phyloP scores from a whole-genome alignment of 352 stramenopile species.

The Aphanomyces cochlioides region DNA sequence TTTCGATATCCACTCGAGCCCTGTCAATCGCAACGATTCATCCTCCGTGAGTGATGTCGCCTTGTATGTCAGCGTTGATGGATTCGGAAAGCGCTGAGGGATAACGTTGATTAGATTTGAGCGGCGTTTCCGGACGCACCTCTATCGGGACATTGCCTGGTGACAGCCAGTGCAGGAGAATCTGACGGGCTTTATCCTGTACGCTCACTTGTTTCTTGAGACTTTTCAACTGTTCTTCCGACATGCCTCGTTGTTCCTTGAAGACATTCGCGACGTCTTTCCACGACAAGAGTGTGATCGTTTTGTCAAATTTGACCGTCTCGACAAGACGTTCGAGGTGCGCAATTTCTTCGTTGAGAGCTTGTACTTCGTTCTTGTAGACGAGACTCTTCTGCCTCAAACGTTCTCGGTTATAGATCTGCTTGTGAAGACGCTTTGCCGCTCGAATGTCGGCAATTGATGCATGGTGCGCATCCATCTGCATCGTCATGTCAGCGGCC shows the following conservation, averaged over 20 bases:
- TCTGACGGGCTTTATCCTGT: background rate
- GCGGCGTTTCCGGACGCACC: background rate
- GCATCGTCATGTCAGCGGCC: no score
- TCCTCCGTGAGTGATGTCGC: constrained; percentile 10
- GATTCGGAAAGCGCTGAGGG: background rate
- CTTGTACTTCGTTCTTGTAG: constrained; percentile 15
- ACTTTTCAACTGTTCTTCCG: constrained; percentile 1
- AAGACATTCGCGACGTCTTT: constrained; percentile 20
- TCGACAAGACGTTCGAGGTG: background rate
- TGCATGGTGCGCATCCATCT: no score
- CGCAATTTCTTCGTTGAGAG: constrained; percentile 2
- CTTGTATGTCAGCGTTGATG: constrained; percentile 10
- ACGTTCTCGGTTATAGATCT: constrained; percentile 26
- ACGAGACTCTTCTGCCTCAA: constrained; percentile 8
- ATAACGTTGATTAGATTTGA: no score
- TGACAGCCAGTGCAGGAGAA: constrained; percentile 16
- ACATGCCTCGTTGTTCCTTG: background rate
- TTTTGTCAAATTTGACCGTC: constrained; percentile 3
- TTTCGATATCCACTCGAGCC: constrained; percentile 30
- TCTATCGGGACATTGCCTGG: background rate
- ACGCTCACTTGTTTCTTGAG: constrained; percentile 13
- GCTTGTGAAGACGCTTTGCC: constrained; percentile 13
- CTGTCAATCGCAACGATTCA: background rate
- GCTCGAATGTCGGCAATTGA: no score
- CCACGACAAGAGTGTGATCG: constrained; percentile 13